Percentiles rank a stretch among this genome's conserved stretches.
These are phyloP conservation scores for Seminavis robusta DNA, from an alignment of 108 stramenopile genomes.

Conservation along the genomic window DNA sequence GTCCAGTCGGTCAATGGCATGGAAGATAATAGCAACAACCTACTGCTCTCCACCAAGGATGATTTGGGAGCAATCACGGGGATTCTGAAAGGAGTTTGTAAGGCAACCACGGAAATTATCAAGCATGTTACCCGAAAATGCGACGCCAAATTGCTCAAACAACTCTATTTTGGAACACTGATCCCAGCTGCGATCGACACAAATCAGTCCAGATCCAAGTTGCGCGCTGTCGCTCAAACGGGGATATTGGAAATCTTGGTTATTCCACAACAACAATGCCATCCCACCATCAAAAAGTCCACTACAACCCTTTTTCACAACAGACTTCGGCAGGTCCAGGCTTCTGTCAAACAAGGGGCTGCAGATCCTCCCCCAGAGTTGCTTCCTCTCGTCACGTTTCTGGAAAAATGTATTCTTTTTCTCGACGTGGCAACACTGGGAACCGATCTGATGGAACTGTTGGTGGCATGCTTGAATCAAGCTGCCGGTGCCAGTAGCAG, in stretches of 20 bases:
- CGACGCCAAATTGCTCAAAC: constrained; percentile 12
- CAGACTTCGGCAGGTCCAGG: constrained; percentile 4
- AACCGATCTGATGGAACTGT: constrained; percentile 39
- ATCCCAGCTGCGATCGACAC: constrained; percentile 48
- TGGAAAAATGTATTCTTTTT: constrained; percentile 25
- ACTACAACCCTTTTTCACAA: not conserved
- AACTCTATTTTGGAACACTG: constrained; percentile 45
- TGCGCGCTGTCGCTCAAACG: constrained; percentile 47
- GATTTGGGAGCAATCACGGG: constrained; percentile 29
- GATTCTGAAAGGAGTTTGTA: constrained; percentile 19
- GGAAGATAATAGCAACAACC: too few relatives aligned
- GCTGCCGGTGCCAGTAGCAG: constrained; percentile 8
- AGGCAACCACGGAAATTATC: constrained; percentile 34
- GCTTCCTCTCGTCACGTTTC: constrained; percentile 28
- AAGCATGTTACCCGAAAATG: not conserved
- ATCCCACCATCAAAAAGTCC: constrained; percentile 21
- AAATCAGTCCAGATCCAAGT: constrained; percentile 39
- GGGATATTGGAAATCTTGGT: constrained; percentile 38
- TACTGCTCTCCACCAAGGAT: constrained; percentile 19
- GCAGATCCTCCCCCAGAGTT: constrained; percentile 6
- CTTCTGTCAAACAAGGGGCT: constrained; percentile 9
- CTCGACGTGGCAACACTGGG: constrained; percentile 42
- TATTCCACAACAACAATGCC: constrained; percentile 24
- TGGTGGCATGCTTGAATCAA: constrained; percentile 36
- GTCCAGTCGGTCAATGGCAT: constrained; percentile 25